Conservation (phyloP, 1,284 basidiomycete genomes). For the Afroboletus lepidellus region DNA sequence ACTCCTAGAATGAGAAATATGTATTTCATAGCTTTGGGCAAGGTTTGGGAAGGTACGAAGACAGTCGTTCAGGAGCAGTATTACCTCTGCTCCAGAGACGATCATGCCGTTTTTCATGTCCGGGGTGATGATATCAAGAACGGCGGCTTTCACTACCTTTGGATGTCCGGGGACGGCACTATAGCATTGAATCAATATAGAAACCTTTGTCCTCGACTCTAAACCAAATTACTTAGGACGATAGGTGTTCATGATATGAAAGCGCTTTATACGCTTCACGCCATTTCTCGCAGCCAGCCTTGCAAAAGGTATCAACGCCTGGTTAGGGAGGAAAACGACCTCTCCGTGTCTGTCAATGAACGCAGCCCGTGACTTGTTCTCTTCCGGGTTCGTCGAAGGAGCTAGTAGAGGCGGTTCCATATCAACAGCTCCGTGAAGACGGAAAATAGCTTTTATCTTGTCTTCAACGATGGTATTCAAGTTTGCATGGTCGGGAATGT, state of each 20-base stretch:
- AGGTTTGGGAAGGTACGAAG: constrained; percentile 71
- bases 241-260: constrained; percentile 78
- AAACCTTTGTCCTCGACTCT: background rate
- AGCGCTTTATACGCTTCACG: constrained; percentile 84
- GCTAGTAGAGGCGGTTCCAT: constrained; percentile 82
- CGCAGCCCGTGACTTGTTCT: constrained; percentile 52
- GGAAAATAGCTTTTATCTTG: constrained; percentile 74
- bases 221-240: constrained; percentile 51
- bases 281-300: constrained; percentile 76
- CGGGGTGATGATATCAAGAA: constrained; percentile 78
- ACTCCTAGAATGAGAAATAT: constrained; percentile 75
- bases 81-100: constrained; percentile 68
- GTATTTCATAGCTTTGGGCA: constrained; percentile 63
- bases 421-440: constrained; percentile 87
- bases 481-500: constrained; percentile 69
- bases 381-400: constrained; percentile 43
- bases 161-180: constrained; percentile 72
- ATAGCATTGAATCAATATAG: constrained; percentile 3
- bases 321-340: constrained; percentile 76
- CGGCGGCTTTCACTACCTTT: constrained; percentile 64
- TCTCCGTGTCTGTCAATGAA: constrained; percentile 85
- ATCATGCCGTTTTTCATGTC: constrained; percentile 59
- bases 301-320: constrained; percentile 81
- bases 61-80: constrained; percentile 63
- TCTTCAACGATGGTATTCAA: constrained; percentile 79